phyloP scores from a whole-genome alignment of 1,284 basidiomycete species.

The Takashimella koratensis region DNA sequence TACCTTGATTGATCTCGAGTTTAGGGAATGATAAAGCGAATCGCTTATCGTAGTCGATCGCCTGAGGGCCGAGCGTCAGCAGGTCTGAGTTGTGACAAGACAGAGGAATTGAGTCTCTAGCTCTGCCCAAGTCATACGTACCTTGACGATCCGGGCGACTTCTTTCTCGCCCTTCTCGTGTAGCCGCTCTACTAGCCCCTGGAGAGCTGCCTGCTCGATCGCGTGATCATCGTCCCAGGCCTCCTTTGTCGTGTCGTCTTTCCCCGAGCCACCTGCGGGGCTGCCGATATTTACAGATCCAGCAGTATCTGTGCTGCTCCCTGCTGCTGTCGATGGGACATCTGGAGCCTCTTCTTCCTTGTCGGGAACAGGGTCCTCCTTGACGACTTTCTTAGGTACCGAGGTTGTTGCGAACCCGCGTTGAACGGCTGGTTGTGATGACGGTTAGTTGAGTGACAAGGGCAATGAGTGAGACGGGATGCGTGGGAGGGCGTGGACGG shows the following conservation, averaged over 20 bases:
- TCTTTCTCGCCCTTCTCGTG: conserved; percentile 91
- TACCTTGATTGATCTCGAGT: conserved; percentile 61
- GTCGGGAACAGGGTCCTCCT: conserved; percentile 53
- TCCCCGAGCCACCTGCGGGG: not conserved
- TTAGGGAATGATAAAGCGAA: conserved; percentile 63
- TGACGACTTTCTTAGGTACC: conserved; percentile 62
- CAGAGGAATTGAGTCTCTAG: too few species aligned
- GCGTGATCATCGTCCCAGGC: conserved; percentile 36
- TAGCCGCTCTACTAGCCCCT: conserved; percentile 66
- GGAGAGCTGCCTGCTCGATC: conserved; percentile 24
- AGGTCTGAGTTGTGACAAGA: not conserved
- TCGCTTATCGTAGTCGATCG: conserved; percentile 78
- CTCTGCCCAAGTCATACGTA: too few species aligned
- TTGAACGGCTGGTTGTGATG: conserved; percentile 42
- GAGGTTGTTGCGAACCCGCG: conserved; percentile 83
- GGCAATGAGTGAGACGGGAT: too few species aligned
- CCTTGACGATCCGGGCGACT: conserved; percentile 64
- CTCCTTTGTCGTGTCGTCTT: conserved; percentile 8
- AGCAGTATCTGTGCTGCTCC: not conserved
- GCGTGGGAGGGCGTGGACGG: too few species aligned
- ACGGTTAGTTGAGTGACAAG: too few species aligned
- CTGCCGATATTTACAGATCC: not conserved
- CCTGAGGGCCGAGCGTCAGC: conserved; percentile 54
- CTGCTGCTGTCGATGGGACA: not conserved
- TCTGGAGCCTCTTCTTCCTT: conserved; percentile 23